These are phyloP conservation scores for Leptographium galeiforme DNA, from an alignment of 2,329 filamentous ascomycete species.

Conservation along the genomic window DNA sequence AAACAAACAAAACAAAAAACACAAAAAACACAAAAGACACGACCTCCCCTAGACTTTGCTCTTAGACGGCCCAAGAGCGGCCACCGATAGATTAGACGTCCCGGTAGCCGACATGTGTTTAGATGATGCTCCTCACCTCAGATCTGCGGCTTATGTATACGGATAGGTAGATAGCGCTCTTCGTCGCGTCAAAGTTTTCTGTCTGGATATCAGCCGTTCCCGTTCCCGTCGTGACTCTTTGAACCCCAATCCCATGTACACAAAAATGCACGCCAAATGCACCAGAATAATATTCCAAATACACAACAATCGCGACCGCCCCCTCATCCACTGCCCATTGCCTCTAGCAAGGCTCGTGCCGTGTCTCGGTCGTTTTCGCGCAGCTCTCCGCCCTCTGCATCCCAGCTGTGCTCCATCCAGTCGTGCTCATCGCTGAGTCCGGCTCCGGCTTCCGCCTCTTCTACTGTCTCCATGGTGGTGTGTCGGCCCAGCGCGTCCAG, in stretches of 20 bases:
- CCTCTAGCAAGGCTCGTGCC: constrained; percentile 24
- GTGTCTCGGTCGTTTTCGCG: constrained; percentile 22
- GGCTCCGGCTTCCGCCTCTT: background rate
- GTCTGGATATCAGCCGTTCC: background rate
- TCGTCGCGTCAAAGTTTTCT: background rate
- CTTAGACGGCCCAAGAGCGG: background rate
- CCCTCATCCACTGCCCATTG: constrained; percentile 12
- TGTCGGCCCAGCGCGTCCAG: constrained; percentile 8
- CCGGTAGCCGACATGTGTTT: background rate
- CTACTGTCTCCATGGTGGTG: too few species aligned
- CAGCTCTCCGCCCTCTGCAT: constrained; percentile 7
- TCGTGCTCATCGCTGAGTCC: constrained; percentile 17
- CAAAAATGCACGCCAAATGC: too few species aligned
- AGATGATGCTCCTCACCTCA: background rate
- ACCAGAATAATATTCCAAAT: too few species aligned
- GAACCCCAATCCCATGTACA: background rate
- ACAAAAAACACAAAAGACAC: too few species aligned
- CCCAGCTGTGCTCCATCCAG: constrained; percentile 26
- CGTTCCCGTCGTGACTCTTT: background rate
- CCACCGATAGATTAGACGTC: background rate
- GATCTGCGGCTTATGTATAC: background rate
- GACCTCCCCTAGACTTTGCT: background rate
- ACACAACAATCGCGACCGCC: background rate
- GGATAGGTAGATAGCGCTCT: background rate
- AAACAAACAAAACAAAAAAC: too few species aligned